phyloP scores from a whole-genome alignment of 441 rosid species.

The Dalechampia spathulata region DNA sequence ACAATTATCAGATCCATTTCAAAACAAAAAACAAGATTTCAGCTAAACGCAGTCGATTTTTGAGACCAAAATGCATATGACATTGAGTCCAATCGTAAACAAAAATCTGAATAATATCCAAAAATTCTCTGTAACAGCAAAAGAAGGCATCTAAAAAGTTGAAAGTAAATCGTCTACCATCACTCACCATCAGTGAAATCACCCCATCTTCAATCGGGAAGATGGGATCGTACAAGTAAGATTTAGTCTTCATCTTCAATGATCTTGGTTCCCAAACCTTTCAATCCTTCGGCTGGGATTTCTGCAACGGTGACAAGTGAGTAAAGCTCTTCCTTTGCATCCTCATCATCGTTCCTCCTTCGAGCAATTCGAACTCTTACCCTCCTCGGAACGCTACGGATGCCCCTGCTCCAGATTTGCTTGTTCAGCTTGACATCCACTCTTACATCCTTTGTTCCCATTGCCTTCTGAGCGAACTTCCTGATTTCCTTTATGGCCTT shows the following conservation, averaged over 20 bases:
- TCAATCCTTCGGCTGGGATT: conserved; percentile 68
- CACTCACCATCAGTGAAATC: conserved; percentile 9
- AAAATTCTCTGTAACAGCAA: too few species aligned
- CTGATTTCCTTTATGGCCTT: conserved; percentile 90
- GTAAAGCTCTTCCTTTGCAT: conserved; percentile 89
- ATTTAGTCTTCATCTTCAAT: conserved; percentile 71
- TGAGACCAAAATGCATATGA: too few species aligned
- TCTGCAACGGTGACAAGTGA: conserved; percentile 84
- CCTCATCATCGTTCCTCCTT: conserved; percentile 88
- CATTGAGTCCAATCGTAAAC: too few species aligned
- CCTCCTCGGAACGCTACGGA: conserved; percentile 87
- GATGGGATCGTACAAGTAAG: background rate
- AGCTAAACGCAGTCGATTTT: too few species aligned
- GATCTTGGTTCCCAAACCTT: conserved; percentile 71
- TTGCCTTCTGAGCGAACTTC: conserved; percentile 79
- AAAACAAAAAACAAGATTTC: too few species aligned
- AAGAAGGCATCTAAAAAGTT: too few species aligned
- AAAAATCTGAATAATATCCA: too few species aligned
- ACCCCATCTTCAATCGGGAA: too few species aligned
- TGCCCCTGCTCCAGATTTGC: conserved; percentile 89
- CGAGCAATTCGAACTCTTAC: conserved; percentile 82
- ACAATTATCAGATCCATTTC: too few species aligned
- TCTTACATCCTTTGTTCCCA: conserved; percentile 89
- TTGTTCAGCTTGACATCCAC: conserved; percentile 93
- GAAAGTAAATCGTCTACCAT: too few species aligned